Base-by-base conservation (phyloP, 257 asterid genomes). In the Lavandula angustifolia region DNA sequence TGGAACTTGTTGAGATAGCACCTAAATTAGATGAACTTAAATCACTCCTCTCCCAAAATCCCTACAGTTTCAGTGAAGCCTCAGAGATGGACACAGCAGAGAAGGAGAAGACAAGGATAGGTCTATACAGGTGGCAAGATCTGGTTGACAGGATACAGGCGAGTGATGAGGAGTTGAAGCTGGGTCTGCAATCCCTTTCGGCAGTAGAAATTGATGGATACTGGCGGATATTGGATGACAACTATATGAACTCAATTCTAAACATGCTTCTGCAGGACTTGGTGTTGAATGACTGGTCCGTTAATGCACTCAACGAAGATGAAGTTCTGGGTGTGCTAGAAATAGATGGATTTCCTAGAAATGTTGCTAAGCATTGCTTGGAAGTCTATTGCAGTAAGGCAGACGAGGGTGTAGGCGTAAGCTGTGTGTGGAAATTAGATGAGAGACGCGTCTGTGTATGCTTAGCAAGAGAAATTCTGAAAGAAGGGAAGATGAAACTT, bases 1-100 rank as follows among this genome's bases (percentile, higher is more conserved):
- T 92, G 96, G 99, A 92, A 62, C 81, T 92, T 33, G 87, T 83
- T 22, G 97, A 92, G 85, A 77, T 84, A 54, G 95, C 97, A 61
- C 99, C 99, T 5, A 87, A 79, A 70, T 44, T 92, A 62, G 99
- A 92, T 67, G 84, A 82, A 67, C 97, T 92, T 17, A 89, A 76
- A 73, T 11, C 50, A 42, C 97, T 92, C 66, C 97, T 92, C 65
- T 81, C 90, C 29, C 82, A 80, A 79, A 87, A 81, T 58, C 95
- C 92, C 12, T 92, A 82, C 76, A 62, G 73, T 60, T 80, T 80
- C 29, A 52, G 57, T 41, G 97, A 92, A 42, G 76, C 74, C 54
- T 78, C 84, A 18, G 84, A 81, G 69, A 83, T 77, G 87, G 89
- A 85, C 60, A 71, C 72, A 37, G 63, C 67, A 32, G 90, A 67